Percentiles rank a stretch among this genome's conserved stretches.
phyloP scores from a whole-genome alignment of 2,329 filamentous ascomycete species.

The Endothia cerciana region DNA sequence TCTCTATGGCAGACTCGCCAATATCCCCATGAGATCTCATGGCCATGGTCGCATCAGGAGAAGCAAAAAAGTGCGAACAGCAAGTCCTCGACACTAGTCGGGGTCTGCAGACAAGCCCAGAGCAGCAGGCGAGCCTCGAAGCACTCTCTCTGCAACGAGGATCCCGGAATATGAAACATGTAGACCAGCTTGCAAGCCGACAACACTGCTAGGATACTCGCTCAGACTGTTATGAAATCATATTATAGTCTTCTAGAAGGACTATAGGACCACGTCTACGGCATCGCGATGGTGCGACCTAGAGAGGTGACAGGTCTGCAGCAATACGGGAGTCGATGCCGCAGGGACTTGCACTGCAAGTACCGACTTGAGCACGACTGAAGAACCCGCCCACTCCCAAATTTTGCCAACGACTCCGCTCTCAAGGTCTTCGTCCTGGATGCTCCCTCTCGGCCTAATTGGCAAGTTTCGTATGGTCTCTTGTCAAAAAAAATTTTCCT shows the following conservation, averaged over 20 bases:
- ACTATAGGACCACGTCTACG: background rate
- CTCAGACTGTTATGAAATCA: background rate
- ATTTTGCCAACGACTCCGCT: slow-evolving; percentile 29
- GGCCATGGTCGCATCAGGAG: background rate
- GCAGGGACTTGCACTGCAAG: slow-evolving; percentile 21
- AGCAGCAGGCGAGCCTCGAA: background rate
- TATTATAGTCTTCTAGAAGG: background rate
- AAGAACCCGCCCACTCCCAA: slow-evolving; percentile 27
- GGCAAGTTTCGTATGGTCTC: slow-evolving; percentile 23
- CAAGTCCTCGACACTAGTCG: background rate
- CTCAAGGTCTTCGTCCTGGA: slow-evolving; percentile 20
- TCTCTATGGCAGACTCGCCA: background rate
- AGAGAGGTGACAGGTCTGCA: slow-evolving; percentile 20
- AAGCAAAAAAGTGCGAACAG: background rate
- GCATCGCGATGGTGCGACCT: background rate
- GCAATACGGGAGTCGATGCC: slow-evolving; percentile 20
- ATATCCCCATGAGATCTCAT: background rate
- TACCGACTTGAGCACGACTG: slow-evolving; percentile 24
- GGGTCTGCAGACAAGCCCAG: background rate
- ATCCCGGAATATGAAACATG: background rate
- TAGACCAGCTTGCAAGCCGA: background rate
- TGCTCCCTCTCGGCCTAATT: slow-evolving; percentile 14
- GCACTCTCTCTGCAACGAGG: background rate
- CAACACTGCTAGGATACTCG: background rate
- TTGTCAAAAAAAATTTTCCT: slow-evolving; percentile 25